phyloP scores from a whole-genome alignment of 2,329 filamentous ascomycete species.

The Aureobasidium melanogenum region DNA sequence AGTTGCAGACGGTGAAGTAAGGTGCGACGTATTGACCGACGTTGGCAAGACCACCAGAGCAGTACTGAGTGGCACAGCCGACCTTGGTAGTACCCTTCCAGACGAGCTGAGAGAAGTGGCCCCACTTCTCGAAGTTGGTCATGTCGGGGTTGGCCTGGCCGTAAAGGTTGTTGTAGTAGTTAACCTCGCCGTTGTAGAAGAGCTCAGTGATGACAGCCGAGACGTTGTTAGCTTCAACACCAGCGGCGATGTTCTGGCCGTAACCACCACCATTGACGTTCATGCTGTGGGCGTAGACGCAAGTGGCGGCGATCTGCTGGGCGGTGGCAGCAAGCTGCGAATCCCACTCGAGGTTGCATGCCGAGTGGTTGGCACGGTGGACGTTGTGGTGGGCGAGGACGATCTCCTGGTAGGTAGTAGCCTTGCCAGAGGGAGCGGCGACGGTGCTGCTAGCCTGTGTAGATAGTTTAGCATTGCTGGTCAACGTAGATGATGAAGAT shows the following conservation, averaged over 20 bases:
- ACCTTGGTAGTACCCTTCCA: slow-evolving; percentile 56
- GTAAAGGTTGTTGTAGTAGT: slow-evolving; percentile 48
- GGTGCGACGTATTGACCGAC: slow-evolving; percentile 35
- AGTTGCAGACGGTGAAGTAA: slow-evolving; percentile 87
- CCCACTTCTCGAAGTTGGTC: slow-evolving; percentile 56
- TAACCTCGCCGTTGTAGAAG: slow-evolving; percentile 82
- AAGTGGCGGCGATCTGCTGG: slow-evolving; percentile 52
- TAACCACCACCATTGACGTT: slow-evolving; percentile 55
- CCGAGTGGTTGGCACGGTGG: slow-evolving; percentile 76
- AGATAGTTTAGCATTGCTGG: not conserved
- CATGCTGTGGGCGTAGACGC: slow-evolving; percentile 68
- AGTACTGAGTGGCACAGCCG: slow-evolving; percentile 54
- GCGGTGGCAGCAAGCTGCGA: slow-evolving; percentile 56
- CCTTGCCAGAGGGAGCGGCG: slow-evolving; percentile 8
- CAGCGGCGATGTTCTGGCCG: slow-evolving; percentile 85
- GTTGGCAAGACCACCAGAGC: slow-evolving; percentile 44
- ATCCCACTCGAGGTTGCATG: slow-evolving; percentile 57
- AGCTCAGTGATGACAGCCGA: slow-evolving; percentile 64
- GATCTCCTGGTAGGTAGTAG: slow-evolving; percentile 26
- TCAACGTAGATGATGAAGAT: slow-evolving; percentile 10
- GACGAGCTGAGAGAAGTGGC: slow-evolving; percentile 68
- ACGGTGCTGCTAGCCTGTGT: not conserved
- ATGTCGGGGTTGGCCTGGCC: slow-evolving; percentile 52
- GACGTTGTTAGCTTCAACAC: slow-evolving; percentile 48
- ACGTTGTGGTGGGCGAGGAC: slow-evolving; percentile 72